Evolutionary conservation across 2,329 filamentous ascomycete species (phyloP).

Genomic region (Epichloe gansuensis): DNA sequence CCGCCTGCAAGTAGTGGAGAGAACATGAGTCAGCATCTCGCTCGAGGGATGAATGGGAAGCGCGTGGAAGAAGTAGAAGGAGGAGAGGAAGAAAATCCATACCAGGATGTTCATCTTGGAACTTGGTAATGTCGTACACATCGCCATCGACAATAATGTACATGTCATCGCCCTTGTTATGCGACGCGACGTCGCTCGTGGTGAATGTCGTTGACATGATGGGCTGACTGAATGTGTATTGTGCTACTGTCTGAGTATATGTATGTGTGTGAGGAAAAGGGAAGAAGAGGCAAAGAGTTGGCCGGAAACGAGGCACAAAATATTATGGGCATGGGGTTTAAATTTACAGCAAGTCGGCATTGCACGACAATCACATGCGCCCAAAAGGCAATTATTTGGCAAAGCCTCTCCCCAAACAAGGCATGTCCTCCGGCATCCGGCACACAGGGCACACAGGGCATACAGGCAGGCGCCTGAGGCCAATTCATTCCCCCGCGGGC

Average conservation of each 20-base stretch:
- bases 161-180: slow-evolving; percentile 76
- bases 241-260: background rate
- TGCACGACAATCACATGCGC: slow-evolving; percentile 2
- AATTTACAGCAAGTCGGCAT: slow-evolving; percentile 1
- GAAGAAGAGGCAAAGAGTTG: background rate
- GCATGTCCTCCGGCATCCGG: background rate
- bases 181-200: slow-evolving; percentile 72
- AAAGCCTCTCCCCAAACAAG: background rate
- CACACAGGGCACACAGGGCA: background rate
- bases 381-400: background rate
- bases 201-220: slow-evolving; percentile 83
- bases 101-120: slow-evolving; percentile 77
- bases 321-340: background rate
- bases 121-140: slow-evolving; percentile 87
- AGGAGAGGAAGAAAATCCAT: slow-evolving; percentile 16
- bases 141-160: slow-evolving; percentile 91
- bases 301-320: background rate
- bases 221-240: background rate
- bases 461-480: background rate
- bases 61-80: background rate
- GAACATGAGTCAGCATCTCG: background rate
- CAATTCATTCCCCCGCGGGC: background rate
- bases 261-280: background rate
- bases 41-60: background rate
- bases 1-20: slow-evolving; percentile 28